phyloP scores from a whole-genome alignment of 805 yeast species.

The Sugiyamaella lignohabitans region DNA sequence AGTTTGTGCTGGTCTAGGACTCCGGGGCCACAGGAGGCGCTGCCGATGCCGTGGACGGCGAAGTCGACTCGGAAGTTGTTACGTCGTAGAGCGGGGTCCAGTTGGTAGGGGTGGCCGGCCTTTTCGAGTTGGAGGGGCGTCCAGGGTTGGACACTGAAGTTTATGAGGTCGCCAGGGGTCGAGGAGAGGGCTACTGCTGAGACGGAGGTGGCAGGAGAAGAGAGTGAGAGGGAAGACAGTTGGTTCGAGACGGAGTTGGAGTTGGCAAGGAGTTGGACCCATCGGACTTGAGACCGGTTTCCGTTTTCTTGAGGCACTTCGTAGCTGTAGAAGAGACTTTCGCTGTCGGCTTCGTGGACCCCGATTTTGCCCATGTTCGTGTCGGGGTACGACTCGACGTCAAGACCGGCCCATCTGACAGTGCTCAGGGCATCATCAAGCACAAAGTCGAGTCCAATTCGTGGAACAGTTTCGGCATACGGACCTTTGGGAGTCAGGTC shows the following conservation, averaged over 20 bases:
- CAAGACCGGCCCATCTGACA: conserved; percentile 33
- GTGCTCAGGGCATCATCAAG: conserved; percentile 20
- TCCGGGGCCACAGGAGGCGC: conserved; percentile 29
- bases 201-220: neutral
- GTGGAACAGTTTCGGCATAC: conserved; percentile 29
- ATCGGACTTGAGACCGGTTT: conserved; percentile 31
- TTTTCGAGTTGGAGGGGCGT: conserved; percentile 15
- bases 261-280: conserved; percentile 20
- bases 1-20: conserved; percentile 18
- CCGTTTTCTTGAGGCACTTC: conserved; percentile 37
- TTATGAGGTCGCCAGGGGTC: conserved; percentile 3
- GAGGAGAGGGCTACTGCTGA: neutral
- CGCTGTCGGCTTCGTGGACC: conserved; percentile 15
- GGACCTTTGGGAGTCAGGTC: conserved; percentile 14
- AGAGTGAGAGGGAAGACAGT: neutral
- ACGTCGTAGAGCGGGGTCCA: conserved; percentile 12
- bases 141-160: conserved; percentile 18
- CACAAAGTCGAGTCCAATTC: conserved; percentile 33
- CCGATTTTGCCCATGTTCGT: conserved; percentile 29
- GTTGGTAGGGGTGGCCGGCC: conserved; percentile 26
- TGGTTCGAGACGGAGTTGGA: neutral
- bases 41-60: conserved; percentile 26
- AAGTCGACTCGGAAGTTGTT: conserved; percentile 24
- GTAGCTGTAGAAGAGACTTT: conserved; percentile 25
- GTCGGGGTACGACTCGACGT: conserved; percentile 34